A percentile compares a stretch with the other conserved stretches of the same genome.
phyloP scores from a whole-genome alignment of 2,329 filamentous ascomycete species.

The Exophiala xenobiotica region DNA sequence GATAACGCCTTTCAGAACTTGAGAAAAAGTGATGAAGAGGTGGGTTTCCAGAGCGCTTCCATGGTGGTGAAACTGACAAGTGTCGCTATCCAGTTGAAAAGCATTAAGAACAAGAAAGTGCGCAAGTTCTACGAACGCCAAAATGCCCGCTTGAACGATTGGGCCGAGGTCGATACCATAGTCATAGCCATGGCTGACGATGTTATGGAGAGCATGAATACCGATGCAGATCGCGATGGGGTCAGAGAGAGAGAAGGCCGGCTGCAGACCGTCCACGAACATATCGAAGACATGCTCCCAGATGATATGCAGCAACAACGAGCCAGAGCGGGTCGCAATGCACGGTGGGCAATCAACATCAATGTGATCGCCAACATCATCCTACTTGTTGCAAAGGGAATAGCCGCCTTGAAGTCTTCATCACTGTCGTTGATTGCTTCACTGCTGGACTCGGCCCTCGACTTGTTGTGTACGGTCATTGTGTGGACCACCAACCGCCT shows the following conservation, averaged over 20 bases:
- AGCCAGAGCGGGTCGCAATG: slow-evolving; percentile 47
- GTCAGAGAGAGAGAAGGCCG: slow-evolving; percentile 54
- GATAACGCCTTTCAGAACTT: slow-evolving; percentile 48
- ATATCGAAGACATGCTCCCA: slow-evolving; percentile 56
- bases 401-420: slow-evolving; percentile 55
- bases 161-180: slow-evolving; percentile 59
- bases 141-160: slow-evolving; percentile 56
- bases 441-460: slow-evolving; percentile 61
- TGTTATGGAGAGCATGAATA: slow-evolving; percentile 60
- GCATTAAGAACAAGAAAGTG: slow-evolving; percentile 54
- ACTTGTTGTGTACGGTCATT: slow-evolving; percentile 60
- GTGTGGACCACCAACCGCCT: slow-evolving; percentile 61
- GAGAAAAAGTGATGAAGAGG: slow-evolving; percentile 52
- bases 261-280: slow-evolving; percentile 49
- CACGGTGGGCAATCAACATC: slow-evolving; percentile 59
- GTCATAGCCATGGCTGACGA: slow-evolving; percentile 58
- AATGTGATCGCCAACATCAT: slow-evolving; percentile 62
- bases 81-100: slow-evolving; percentile 36
- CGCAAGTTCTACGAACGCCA: slow-evolving; percentile 55
- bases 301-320: slow-evolving; percentile 54
- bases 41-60: too few species aligned
- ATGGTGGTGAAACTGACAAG: too few species aligned
- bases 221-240: slow-evolving; percentile 58
- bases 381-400: slow-evolving; percentile 56
- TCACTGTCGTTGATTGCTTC: slow-evolving; percentile 63